Conservation (phyloP, 2,329 filamentous ascomycete species). For the Talaromyces amestolkiae region DNA sequence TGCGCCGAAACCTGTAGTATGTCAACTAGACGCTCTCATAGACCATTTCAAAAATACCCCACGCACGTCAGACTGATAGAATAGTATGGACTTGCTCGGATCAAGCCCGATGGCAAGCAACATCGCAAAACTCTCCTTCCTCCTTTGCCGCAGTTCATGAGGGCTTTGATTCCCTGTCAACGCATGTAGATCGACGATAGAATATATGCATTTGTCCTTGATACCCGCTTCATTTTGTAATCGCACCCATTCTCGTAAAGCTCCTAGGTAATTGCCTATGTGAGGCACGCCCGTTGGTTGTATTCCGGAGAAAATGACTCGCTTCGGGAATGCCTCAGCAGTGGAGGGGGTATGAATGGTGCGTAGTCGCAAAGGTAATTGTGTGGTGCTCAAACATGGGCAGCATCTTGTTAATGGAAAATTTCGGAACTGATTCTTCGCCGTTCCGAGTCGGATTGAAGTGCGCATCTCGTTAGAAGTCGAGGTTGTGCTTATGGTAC, state of each 20-base stretch:
- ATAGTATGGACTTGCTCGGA: constrained; percentile 72
- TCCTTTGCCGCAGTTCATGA: constrained; percentile 59
- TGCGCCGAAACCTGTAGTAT: constrained; percentile 66
- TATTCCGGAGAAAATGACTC: constrained; percentile 87
- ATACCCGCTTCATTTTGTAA: constrained; percentile 65
- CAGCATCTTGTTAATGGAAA: neutral
- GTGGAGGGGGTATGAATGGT: constrained; percentile 7
- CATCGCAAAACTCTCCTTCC: constrained; percentile 72
- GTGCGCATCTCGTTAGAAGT: constrained; percentile 6
- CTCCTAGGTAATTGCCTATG: constrained; percentile 91
- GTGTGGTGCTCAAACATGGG: neutral
- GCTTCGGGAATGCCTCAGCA: constrained; percentile 16
- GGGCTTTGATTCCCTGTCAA: constrained; percentile 75
- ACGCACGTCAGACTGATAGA: constrained; percentile 74
- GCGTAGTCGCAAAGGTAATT: constrained; percentile 6
- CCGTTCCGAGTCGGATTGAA: neutral
- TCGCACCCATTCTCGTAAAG: constrained; percentile 78
- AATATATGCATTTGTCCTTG: constrained; percentile 70
- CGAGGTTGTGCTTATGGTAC: neutral
- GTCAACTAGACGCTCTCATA: neutral
- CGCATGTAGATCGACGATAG: constrained; percentile 89
- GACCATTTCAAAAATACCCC: neutral
- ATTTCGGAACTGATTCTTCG: neutral
- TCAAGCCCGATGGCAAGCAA: constrained; percentile 81
- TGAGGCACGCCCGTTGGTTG: constrained; percentile 94